Evolutionary conservation across 331 rosid genomes (phyloP).

Genomic region (Quercus tomentella): DNA sequence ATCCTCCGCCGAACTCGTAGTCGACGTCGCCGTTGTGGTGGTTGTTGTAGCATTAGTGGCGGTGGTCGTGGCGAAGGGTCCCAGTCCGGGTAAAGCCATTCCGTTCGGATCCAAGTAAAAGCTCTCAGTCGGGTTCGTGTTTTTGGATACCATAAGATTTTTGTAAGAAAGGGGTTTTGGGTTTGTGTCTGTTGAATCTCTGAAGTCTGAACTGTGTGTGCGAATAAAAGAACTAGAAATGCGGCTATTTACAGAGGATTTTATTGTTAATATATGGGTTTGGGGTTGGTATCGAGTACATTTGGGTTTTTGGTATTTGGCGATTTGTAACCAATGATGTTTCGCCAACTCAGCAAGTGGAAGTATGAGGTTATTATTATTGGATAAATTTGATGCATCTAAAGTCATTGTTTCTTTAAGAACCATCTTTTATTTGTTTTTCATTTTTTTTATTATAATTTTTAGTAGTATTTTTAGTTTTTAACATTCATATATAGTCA

Average conservation of each 20-base stretch:
- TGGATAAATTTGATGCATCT: no score
- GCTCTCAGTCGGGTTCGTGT: slow-evolving; percentile 67
- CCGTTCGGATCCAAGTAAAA: slow-evolving; percentile 66
- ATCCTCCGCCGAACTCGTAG: slow-evolving; percentile 50
- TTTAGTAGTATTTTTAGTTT: no score
- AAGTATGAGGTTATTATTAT: not conserved
- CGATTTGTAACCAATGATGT: not conserved
- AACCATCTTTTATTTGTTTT: no score
- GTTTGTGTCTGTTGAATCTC: not conserved
- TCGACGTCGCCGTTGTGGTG: slow-evolving; percentile 21
- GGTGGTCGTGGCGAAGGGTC: slow-evolving; percentile 46
- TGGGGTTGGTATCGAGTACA: not conserved
- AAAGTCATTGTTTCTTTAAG: no score
- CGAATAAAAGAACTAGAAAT: not conserved
- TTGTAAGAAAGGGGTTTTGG: slow-evolving; percentile 14
- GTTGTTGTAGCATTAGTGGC: slow-evolving; percentile 19
- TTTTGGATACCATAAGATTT: slow-evolving; percentile 65
- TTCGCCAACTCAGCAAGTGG: not conserved
- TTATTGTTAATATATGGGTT: not conserved
- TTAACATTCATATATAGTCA: no score
- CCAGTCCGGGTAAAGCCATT: slow-evolving; percentile 59
- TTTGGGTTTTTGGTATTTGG: not conserved
- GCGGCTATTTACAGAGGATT: not conserved
- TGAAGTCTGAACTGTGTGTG: no score
- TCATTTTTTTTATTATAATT: no score